Conservation (phyloP, 2,329 filamentous ascomycete species). For the Domatiomyces globalis region DNA sequence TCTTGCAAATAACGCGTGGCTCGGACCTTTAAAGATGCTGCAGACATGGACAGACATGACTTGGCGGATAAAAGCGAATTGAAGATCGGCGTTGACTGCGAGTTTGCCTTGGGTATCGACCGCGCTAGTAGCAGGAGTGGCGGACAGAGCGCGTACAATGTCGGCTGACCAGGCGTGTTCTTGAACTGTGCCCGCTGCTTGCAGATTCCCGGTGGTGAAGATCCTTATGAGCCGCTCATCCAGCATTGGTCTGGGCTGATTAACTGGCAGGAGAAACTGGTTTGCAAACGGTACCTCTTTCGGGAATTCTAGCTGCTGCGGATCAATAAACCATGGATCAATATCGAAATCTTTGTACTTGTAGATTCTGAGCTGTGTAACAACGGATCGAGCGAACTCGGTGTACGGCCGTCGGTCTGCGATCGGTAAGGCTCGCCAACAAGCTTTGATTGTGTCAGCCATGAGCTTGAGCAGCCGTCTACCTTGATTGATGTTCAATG, state of each 20-base stretch:
- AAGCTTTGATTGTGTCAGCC: constrained; percentile 5
- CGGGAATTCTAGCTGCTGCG: constrained; percentile 1
- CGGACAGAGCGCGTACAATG: background rate
- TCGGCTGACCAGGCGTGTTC: background rate
- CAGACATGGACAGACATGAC: constrained; percentile 10
- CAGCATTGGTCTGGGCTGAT: background rate
- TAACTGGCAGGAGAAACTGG: constrained; percentile 4
- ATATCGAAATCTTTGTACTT: constrained; percentile 5
- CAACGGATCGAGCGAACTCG: constrained; percentile 7
- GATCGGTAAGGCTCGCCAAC: background rate
- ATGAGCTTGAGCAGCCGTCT: constrained; percentile 7
- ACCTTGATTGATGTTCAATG: constrained; percentile 3
- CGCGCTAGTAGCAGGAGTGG: constrained; percentile 4
- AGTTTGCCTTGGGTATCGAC: constrained; percentile 7
- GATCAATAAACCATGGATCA: constrained; percentile 5
- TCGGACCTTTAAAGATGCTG: constrained; percentile 1
- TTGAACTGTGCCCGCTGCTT: background rate
- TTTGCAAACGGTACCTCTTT: constrained; percentile 4
- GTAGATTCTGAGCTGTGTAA: constrained; percentile 8
- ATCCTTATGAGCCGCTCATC: background rate
- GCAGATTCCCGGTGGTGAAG: background rate
- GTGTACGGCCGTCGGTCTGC: background rate
- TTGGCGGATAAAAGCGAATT: constrained; percentile 9
- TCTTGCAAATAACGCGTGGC: constrained; percentile 1
- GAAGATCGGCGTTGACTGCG: constrained; percentile 6